phyloP scores from a whole-genome alignment of 192 early-diverging fungal species.

The Umbelopsis isabellina region DNA sequence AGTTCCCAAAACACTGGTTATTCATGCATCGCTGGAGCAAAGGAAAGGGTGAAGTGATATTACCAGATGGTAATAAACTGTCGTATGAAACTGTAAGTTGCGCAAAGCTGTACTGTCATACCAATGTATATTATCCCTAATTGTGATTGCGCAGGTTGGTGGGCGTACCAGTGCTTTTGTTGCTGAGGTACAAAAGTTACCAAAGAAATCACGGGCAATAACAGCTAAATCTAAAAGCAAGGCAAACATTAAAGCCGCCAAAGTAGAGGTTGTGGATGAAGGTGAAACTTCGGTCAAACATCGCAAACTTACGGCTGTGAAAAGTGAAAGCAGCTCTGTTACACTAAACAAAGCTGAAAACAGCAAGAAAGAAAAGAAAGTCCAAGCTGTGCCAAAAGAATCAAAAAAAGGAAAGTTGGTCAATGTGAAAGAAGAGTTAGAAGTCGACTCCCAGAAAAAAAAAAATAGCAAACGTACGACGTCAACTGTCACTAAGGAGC shows the following conservation, averaged over 20 bases:
- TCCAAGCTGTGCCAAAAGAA: not conserved
- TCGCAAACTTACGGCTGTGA: too few species aligned
- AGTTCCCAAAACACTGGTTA: constrained; percentile 76
- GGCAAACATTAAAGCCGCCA: not conserved
- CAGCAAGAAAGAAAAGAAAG: too few species aligned
- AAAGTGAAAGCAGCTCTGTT: too few species aligned
- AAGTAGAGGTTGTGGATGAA: not conserved
- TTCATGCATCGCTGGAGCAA: constrained; percentile 82
- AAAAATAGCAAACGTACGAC: too few species aligned
- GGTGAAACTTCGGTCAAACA: not conserved
- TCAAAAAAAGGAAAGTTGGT: not conserved
- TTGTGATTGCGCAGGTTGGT: constrained; percentile 35
- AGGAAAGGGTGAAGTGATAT: constrained; percentile 45
- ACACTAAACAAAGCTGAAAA: too few species aligned
- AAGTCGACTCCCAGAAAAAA: too few species aligned
- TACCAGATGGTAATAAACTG: constrained; percentile 63
- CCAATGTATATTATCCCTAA: not conserved
- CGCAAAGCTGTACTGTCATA: not conserved
- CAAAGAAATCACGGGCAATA: not conserved
- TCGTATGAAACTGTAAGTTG: constrained; percentile 63
- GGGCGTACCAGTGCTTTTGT: constrained; percentile 70
- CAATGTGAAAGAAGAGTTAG: too few species aligned
- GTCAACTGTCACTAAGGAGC: too few species aligned
- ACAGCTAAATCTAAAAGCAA: constrained; percentile 1
- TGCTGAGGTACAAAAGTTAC: constrained; percentile 54